Base-by-base conservation (phyloP, 768 basidiomycete species). In the Amanita jacksonii region DNA sequence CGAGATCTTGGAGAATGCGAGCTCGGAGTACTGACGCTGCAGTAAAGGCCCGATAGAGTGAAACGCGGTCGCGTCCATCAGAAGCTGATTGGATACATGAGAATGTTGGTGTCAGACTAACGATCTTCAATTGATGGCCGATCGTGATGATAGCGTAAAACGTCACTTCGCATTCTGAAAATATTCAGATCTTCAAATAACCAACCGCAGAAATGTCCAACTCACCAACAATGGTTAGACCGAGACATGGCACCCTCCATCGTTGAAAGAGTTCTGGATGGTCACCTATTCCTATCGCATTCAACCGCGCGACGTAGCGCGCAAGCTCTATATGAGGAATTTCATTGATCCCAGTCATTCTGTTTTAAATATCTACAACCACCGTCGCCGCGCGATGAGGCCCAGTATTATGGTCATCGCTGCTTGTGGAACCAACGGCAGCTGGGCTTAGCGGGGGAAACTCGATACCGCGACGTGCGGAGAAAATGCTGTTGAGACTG, bases 71-170 rank as follows among this genome's bases (percentile, higher is more conserved):
- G 24, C 22, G 31, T 18, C 45, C 47, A 41, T 49, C 45, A 18
- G 51, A 51, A n/a, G 51, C 56, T 5, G 47, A 41, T 35, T 10
- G 46, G 42, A 51, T 41, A 45, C 50, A 57, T 15, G 54, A 55
- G n/a, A 57, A 23, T 8, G 45, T 33, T 18, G 52, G 50, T 34
- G 56, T 54, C 23, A 57, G 49, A 44, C 48, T 52, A 28, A 54
- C 45, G 22, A 53, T 30, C 30, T 51, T 48, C 36, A 50, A 52
- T 34, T 51, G 51, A 41, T 41, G 43, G 36, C 49, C 52, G 27
- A 55, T 30, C 25, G 45, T 15, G 19, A 55, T 30, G 25, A 53
- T 42, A 13, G 47, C 51, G 46, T 56, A 54, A 47, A 54, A 54
- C 38, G 10, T 42, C 23, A 56, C 37, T 31, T 51, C 34, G 19